A percentile compares a stretch with the other conserved stretches of the same genome.
Evolutionary conservation across 768 basidiomycete genomes (phyloP).

Genomic region (Mycena metata): DNA sequence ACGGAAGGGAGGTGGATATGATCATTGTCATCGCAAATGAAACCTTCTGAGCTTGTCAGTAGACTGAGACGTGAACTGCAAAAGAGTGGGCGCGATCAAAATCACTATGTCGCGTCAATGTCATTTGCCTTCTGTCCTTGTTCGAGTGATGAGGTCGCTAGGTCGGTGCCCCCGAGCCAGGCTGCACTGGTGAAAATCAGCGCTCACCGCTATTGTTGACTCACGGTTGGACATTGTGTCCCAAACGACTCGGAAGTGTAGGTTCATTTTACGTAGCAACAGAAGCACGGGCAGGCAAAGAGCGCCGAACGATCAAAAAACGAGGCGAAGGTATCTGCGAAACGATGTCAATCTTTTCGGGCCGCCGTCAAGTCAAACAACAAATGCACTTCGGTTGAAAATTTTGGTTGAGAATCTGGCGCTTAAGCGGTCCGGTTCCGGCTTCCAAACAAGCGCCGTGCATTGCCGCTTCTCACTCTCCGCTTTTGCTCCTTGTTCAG

Average conservation of each 20-base stretch:
- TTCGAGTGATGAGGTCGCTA: slow-evolving; percentile 3
- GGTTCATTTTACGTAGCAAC: not conserved
- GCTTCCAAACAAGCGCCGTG: slow-evolving; percentile 15
- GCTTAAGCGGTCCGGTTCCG: not conserved
- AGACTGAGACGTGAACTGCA: not conserved
- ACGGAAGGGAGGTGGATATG: not conserved
- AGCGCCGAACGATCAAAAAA: not conserved
- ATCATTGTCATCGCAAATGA: not conserved
- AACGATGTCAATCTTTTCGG: not conserved
- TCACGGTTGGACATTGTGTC: not conserved
- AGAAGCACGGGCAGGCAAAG: not conserved
- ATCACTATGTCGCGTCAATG: slow-evolving; percentile 21
- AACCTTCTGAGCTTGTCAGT: not conserved
- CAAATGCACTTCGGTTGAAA: not conserved
- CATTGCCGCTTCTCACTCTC: slow-evolving; percentile 13
- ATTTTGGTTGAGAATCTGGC: not conserved
- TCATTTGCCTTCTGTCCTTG: not conserved
- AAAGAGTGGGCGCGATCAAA: not conserved
- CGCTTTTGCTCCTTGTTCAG: slow-evolving; percentile 20
- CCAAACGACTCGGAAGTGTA: not conserved
- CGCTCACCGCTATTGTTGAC: slow-evolving; percentile 8
- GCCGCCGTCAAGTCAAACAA: not conserved
- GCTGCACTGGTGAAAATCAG: slow-evolving; percentile 7
- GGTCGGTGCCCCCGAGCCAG: not conserved
- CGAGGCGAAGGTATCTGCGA: not conserved